Evolutionary conservation across 805 yeast genomes (phyloP).

Genomic region (Metschnikowia continentalis): DNA sequence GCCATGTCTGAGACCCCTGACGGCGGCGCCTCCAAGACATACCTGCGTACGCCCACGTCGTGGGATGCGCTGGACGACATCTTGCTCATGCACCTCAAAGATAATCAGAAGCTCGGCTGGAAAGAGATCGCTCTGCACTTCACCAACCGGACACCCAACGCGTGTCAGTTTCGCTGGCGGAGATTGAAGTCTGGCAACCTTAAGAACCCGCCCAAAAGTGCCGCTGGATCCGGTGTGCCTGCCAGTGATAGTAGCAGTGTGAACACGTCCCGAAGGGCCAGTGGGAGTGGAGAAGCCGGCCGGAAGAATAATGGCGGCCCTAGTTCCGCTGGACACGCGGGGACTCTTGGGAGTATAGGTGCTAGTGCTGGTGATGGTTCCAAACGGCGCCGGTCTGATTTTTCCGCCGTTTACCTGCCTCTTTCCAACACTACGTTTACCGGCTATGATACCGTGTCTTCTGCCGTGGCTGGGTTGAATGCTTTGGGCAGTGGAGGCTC

Average conservation of each 20-base stretch:
- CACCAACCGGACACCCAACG: conserved; percentile 78
- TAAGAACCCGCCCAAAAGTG: conserved; percentile 37
- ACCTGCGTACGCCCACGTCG: conserved; percentile 41
- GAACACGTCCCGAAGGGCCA: conserved; percentile 5
- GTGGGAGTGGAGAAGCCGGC: conserved; percentile 4
- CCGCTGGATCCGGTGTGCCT: conserved; percentile 13
- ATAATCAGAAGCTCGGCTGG: conserved; percentile 83
- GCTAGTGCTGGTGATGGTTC: neutral
- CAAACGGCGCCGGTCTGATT: conserved; percentile 10
- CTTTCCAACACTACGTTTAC: conserved; percentile 35
- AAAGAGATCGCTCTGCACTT: conserved; percentile 79
- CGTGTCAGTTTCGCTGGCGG: conserved; percentile 89
- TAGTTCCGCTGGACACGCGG: conserved; percentile 1
- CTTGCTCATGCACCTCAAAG: conserved; percentile 57
- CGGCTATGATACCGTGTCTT: conserved; percentile 38
- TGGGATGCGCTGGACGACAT: conserved; percentile 48
- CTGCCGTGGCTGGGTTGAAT: conserved; percentile 43
- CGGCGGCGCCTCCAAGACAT: conserved; percentile 10
- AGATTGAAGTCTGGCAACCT: conserved; percentile 45
- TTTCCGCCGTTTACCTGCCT: conserved; percentile 30
- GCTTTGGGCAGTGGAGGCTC: conserved; percentile 30
- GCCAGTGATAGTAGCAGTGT: neutral
- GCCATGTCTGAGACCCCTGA: conserved; percentile 9
- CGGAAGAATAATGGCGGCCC: conserved; percentile 1
- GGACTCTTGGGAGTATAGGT: neutral